Percentiles rank a stretch among this genome's conserved stretches.
Evolutionary conservation across 495 filamentous ascomycete genomes (phyloP).

Genomic region (Bathelium albidoporum): DNA sequence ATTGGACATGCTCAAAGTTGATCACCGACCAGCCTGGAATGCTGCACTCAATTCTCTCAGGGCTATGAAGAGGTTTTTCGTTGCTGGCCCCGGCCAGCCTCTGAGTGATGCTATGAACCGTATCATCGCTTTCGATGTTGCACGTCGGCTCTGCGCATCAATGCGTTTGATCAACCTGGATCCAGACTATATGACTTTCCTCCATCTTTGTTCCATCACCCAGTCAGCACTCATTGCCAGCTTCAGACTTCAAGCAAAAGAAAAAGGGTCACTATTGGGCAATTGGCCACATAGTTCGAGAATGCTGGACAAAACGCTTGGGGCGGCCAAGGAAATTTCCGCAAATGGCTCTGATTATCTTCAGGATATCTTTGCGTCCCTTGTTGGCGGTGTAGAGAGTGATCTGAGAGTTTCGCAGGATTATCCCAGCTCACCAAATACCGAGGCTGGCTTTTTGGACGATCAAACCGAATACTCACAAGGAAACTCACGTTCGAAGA

Average conservation of each 20-base stretch:
- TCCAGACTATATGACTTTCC: constrained; percentile 22
- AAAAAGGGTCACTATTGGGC: not conserved
- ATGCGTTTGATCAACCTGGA: constrained; percentile 16
- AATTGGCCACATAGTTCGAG: not conserved
- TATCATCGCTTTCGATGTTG: not conserved
- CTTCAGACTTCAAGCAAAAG: not conserved
- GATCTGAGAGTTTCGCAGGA: not conserved
- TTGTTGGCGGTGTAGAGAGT: not conserved
- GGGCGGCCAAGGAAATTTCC: constrained; percentile 3
- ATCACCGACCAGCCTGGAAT: constrained; percentile 35
- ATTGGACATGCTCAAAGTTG: constrained; percentile 26
- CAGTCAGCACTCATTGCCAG: constrained; percentile 8
- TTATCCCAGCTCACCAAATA: not conserved
- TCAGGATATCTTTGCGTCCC: not conserved
- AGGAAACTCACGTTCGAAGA: not conserved
- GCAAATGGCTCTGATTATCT: constrained; percentile 3
- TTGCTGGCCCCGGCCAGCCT: not conserved
- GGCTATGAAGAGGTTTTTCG: not conserved
- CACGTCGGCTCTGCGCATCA: not conserved
- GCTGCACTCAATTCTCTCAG: constrained; percentile 12
- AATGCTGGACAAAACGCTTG: not conserved
- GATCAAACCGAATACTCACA: not conserved
- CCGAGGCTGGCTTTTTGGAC: not conserved
- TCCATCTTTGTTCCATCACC: constrained; percentile 10
- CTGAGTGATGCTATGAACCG: not conserved